Evolutionary conservation across 2,329 filamentous ascomycete genomes (phyloP), one percentile per base, ranked within the genome.

Genomic region (Byssoonygena ceratinophila): DNA sequence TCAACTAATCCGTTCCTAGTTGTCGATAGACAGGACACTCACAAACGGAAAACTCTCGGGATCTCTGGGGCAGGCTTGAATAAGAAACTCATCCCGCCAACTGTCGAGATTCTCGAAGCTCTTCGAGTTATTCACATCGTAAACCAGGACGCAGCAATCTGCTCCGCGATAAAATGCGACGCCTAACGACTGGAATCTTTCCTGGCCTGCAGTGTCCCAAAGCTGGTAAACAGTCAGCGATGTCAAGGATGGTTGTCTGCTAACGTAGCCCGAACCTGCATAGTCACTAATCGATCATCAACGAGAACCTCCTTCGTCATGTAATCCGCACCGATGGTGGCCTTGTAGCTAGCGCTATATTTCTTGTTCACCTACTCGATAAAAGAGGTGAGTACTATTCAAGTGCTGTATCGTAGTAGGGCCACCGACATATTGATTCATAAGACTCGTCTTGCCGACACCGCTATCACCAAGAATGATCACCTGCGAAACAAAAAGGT

Each of bases 131-230:
- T 98, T 98, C 66, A 98, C 96, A 73, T 98, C 92, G 73, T 98
- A 98, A 60, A 98, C 92, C 46, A 98, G 90, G 27, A 98, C 91
- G 55, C 92, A 94, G 74, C 92, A 97, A 80, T 98, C 97, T 61
- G 94, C 94, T 69, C 98, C 98, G 64, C 94, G 79, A 76, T 98
- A 98, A 78, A 98, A 98, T 90, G 98, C 97, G 64, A 92, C 92
- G 29, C 92, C 92, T 61, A 98, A 78, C 11, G 92, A 97, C 78
- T 97, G 97, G 80, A 97, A 98, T 66, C 94, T 83, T 74, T 98
- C 92, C 74, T 98, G 92, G 58, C 92, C 92, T 57, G 92, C 92
- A 8, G 92, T 98, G 72, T 96, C 90, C 90, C 92, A 98, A 67
- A 98, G 97, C 75, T 98, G 97, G 91, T 68, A 92, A 97, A 79